phyloP scores from a whole-genome alignment of 257 asterid species.

The Ajuga chamaepitys region DNA sequence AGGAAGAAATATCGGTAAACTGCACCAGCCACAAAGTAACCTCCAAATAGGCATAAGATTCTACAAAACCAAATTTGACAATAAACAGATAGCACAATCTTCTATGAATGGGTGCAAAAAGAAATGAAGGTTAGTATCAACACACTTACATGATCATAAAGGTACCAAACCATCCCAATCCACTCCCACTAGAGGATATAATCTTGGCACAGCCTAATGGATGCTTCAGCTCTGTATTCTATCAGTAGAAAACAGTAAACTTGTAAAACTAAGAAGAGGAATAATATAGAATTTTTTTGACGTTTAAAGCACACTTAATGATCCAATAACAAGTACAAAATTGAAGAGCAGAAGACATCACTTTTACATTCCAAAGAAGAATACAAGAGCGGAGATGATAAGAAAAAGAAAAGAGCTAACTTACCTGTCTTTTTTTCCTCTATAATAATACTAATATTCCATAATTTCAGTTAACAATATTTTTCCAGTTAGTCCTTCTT shows the following conservation, averaged over 20 bases:
- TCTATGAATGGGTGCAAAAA: background rate
- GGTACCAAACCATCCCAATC: slow-evolving; percentile 85
- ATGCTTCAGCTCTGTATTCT: slow-evolving; percentile 75
- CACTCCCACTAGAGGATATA: slow-evolving; percentile 51
- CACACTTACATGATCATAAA: slow-evolving; percentile 47
- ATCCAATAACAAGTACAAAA: background rate
- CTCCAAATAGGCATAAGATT: slow-evolving; percentile 69
- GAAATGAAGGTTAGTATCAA: background rate
- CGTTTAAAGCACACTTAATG: too few species aligned
- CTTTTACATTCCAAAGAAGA: background rate
- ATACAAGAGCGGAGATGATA: too few species aligned
- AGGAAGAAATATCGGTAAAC: slow-evolving; percentile 66
- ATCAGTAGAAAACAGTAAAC: slow-evolving; percentile 19
- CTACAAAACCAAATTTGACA: slow-evolving; percentile 31
- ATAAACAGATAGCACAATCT: slow-evolving; percentile 1
- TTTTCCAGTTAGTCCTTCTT: background rate
- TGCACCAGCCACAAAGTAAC: slow-evolving; percentile 71
- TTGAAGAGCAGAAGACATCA: background rate
- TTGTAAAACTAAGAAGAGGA: slow-evolving; percentile 12
- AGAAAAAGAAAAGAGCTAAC: too few species aligned
- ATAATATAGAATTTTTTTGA: background rate
- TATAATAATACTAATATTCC: background rate
- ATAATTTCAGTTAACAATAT: background rate
- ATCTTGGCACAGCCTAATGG: slow-evolving; percentile 87
- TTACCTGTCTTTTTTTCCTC: too few species aligned